Conservation (phyloP, 768 basidiomycete genomes). For the Podaxis rugospora region DNA sequence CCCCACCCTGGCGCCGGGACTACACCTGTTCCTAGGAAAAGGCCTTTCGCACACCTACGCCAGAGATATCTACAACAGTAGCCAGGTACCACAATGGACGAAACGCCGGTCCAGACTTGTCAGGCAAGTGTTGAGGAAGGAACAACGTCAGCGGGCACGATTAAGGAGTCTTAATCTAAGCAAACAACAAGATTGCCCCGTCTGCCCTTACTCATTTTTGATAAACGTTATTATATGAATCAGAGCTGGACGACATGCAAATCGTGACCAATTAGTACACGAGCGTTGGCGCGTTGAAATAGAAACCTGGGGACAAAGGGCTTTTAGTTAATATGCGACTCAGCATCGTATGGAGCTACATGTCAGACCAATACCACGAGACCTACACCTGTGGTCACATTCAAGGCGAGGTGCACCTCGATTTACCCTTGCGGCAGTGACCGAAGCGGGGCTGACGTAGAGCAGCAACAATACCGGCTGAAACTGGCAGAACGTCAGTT, state of each 20-base stretch:
- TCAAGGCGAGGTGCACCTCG: not conserved
- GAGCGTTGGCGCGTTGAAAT: no score
- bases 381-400: no score
- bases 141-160: not conserved
- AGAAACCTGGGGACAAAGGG: no score
- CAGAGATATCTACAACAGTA: not conserved
- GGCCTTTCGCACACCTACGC: not conserved
- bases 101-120: not conserved
- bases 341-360: no score
- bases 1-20: no score
- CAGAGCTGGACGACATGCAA: not conserved
- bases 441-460: not conserved
- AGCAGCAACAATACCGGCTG: not conserved
- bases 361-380: no score
- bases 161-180: not conserved
- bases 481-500: not conserved
- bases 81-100: not conserved
- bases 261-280: not conserved
- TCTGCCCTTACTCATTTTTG: not conserved
- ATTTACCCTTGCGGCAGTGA: not conserved
- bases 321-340: no score
- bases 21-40: no score
- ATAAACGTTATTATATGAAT: not conserved
- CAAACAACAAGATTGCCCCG: not conserved
- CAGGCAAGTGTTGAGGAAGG: not conserved